Conservation (phyloP, 2,329 filamentous ascomycete genomes). For the Sporothrix euskadiensis region DNA sequence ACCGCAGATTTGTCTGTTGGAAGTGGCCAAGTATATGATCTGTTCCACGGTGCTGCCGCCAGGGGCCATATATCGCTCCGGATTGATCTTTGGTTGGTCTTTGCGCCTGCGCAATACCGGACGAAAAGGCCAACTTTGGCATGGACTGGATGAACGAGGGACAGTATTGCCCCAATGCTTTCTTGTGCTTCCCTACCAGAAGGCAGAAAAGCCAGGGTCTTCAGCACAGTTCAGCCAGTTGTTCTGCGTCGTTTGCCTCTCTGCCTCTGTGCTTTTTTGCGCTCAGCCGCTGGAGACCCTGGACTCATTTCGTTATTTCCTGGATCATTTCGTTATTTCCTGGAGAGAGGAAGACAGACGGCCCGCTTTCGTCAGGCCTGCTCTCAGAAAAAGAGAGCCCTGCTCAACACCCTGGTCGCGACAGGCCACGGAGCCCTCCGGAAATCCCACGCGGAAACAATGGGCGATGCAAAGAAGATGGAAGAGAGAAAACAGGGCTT, state of each 20-base stretch:
- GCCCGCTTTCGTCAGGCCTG: conserved; percentile 1
- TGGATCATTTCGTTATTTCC: conserved; percentile 11
- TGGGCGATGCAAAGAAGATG: not conserved
- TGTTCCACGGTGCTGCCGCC: not conserved
- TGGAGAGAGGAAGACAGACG: not conserved
- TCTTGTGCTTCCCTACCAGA: not conserved
- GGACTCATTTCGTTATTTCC: conserved; percentile 14
- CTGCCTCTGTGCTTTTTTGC: not conserved
- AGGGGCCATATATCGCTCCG: not conserved
- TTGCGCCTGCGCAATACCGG: conserved; percentile 8
- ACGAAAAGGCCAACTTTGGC: conserved; percentile 14
- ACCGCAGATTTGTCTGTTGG: not conserved
- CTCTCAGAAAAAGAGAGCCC: not conserved
- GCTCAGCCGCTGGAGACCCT: conserved; percentile 8
- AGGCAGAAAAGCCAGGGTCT: not conserved
- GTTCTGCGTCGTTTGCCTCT: not conserved
- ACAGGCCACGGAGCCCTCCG: not conserved
- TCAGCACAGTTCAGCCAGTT: not conserved
- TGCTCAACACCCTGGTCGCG: not conserved
- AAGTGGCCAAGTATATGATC: not conserved
- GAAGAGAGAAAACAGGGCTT: not conserved
- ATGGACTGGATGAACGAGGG: not conserved
- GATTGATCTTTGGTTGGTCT: not conserved
- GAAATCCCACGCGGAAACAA: conserved; percentile 1
- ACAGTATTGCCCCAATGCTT: not conserved